Conservation (phyloP, 169 alveolate species). For the Cryptosporidium felis region DNA sequence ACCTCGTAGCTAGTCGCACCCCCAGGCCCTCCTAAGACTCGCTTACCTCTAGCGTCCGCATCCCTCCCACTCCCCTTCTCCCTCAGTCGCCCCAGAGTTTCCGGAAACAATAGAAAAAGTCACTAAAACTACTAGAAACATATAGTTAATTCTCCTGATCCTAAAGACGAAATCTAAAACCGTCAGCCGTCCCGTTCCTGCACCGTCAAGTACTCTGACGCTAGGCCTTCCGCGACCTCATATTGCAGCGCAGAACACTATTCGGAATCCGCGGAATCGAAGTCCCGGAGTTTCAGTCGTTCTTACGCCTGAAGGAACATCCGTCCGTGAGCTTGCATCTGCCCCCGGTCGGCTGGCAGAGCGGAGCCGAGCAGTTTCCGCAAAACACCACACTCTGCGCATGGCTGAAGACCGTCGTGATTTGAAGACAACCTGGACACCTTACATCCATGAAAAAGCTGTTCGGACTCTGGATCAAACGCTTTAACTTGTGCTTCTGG, state of each 20-base stretch:
- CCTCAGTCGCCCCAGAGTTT: too few species aligned
- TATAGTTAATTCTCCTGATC: slow-evolving; percentile 26
- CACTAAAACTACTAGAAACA: background rate
- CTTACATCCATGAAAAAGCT: slow-evolving; percentile 98
- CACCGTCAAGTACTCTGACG: background rate
- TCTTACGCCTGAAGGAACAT: slow-evolving; percentile 93
- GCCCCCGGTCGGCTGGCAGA: slow-evolving; percentile 98
- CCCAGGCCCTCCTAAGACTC: too few species aligned
- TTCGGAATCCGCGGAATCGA: background rate
- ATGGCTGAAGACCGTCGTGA: slow-evolving; percentile 94
- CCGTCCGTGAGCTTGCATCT: slow-evolving; percentile 94
- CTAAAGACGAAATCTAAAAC: background rate
- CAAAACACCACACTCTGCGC: slow-evolving; percentile 93
- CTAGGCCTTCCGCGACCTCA: slow-evolving; percentile 17
- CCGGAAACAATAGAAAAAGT: too few species aligned
- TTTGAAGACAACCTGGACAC: slow-evolving; percentile 94
- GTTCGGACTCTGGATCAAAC: slow-evolving; percentile 97
- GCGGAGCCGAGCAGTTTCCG: slow-evolving; percentile 92
- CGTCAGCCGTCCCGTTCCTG: slow-evolving; percentile 13
- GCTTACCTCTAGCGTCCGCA: too few species aligned
- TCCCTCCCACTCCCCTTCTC: too few species aligned
- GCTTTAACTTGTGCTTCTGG: slow-evolving; percentile 94
- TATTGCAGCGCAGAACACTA: background rate
- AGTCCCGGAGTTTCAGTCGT: slow-evolving; percentile 78
- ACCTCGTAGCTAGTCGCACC: too few species aligned